These are phyloP conservation scores for Draba incana DNA, from an alignment of 345 rosid genomes.

Conservation along the genomic window DNA sequence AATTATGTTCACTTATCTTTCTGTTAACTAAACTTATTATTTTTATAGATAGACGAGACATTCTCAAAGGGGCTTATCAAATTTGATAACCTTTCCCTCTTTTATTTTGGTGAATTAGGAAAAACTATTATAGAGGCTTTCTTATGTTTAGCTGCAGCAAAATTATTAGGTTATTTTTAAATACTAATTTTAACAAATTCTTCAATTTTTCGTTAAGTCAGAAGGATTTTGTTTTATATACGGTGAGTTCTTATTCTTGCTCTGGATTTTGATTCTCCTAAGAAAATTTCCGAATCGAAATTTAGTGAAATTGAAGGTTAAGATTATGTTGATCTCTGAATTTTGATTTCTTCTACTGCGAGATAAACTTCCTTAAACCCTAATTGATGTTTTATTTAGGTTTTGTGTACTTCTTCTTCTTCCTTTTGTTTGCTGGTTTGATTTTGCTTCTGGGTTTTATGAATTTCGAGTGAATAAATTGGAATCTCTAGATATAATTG, in stretches of 20 bases:
- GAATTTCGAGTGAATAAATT: background rate
- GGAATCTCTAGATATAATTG: background rate
- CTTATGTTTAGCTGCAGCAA: no score
- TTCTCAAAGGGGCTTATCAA: no score
- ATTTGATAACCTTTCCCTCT: no score
- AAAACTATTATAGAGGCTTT: no score
- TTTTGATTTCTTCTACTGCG: no score
- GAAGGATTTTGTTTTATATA: background rate
- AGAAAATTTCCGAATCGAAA: background rate
- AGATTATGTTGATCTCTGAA: background rate
- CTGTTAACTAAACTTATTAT: background rate
- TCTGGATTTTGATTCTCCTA: background rate
- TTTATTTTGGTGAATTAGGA: no score
- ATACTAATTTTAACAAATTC: background rate
- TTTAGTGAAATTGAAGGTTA: background rate
- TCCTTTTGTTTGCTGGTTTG: background rate
- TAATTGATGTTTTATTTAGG: background rate
- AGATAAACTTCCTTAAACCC: slow-evolving; percentile 1
- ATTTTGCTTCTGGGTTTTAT: background rate
- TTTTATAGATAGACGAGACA: background rate
- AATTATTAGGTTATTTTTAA: background rate
- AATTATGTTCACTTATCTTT: background rate
- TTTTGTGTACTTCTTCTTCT: background rate
- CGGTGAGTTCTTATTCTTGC: slow-evolving; percentile 10
- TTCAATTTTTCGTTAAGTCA: background rate